Base-by-base conservation (phyloP, 2,329 filamentous ascomycete genomes). In the Botryotinia calthae region DNA sequence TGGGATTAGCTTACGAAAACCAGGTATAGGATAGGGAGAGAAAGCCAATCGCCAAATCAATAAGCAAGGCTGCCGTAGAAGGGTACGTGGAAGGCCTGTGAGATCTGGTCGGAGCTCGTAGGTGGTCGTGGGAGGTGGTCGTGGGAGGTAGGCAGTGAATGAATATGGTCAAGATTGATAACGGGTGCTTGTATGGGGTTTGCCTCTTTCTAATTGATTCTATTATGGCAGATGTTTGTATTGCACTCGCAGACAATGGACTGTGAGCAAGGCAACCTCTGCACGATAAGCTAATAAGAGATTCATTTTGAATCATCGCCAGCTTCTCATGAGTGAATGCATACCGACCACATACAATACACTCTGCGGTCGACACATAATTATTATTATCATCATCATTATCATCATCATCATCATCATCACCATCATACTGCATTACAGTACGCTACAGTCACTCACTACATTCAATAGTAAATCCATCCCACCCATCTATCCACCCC, bases 51-150 rank as follows among this genome's bases (percentile, higher is more conserved):
- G 44, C 44, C 34, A 31, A 10, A 62, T 62, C 34, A 40, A 62
- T 42, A 51, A 65, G 63, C 40, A 65, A 65, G 63, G 63, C 63
- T 65, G 34, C 31, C 20, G 63, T 51, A 51, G 44, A 25, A 48
- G 59, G 59, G 61, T 65, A 65, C 63, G 63, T 65, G 63, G 63
- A 65, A 65, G n/a, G 44, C 16, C n/a, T 31, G 14, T 37, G 37
- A 37, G 34, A 37, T 37, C 34, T 34, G 34, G 34, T 34, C 34
- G 34, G 34, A 34, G 34, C 3, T 34, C 34, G 34, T 34, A 34
- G 34, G 34, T 34, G n/a, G n/a, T n/a, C 5, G 37, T 37, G 8
- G 37, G 7, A 1, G 7, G 37, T 37, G 8, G 37, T 37, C 34
- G 34, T 34, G 5, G 37, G 37, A 1, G 1, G 37, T 37, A 8